A percentile compares a stretch with the other conserved stretches of the same genome.
Evolutionary conservation across 257 asterid genomes (phyloP).

Genomic region (Ocimum tenuiflorum): DNA sequence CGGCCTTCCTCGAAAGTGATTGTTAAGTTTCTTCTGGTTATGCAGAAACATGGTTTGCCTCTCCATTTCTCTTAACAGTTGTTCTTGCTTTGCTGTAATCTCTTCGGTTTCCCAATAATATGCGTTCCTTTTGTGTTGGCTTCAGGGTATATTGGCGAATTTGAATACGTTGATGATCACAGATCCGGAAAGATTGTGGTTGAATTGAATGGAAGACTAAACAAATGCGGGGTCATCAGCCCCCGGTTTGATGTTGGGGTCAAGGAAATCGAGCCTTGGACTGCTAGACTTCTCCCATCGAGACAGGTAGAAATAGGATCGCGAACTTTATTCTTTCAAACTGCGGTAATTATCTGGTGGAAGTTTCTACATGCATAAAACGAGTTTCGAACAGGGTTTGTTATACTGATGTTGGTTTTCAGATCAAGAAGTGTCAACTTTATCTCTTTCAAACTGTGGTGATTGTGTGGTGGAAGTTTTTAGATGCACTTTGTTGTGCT

Average conservation of each 20-base stretch:
- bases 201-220: constrained; percentile 31
- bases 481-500: no score
- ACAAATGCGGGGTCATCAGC: constrained; percentile 36
- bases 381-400: no score
- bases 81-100: not conserved
- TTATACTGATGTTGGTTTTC: no score
- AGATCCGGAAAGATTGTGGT: constrained; percentile 13
- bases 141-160: not conserved
- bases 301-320: constrained; percentile 28
- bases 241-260: constrained; percentile 36
- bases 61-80: not conserved
- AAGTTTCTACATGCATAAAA: no score
- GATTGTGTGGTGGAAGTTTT: no score
- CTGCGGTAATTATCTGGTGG: no score
- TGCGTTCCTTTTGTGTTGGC: not conserved
- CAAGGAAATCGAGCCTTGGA: no score
- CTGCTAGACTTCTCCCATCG: no score
- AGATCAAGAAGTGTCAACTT: no score
- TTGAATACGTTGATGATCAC: not conserved
- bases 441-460: no score
- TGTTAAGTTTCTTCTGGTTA: constrained; percentile 38
- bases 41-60: constrained; percentile 20
- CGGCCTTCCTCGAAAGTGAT: constrained; percentile 37
- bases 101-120: not conserved
- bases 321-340: no score